Percentiles rank a stretch among this genome's conserved stretches.
Evolutionary conservation across 805 yeast species (phyloP).

Genomic region (Lachancea cidri): DNA sequence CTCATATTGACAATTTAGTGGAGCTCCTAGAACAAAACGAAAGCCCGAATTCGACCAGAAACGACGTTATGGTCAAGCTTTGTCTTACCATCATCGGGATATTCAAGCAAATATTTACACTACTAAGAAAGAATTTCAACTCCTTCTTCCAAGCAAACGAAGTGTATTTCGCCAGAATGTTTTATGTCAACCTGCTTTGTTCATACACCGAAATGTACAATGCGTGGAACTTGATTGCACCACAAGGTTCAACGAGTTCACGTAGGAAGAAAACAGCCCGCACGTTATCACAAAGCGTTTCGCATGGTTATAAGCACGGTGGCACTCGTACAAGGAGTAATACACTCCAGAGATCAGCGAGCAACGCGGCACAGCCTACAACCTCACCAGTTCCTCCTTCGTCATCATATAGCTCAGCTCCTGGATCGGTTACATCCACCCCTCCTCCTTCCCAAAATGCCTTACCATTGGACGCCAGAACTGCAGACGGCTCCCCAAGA

Average conservation of each 20-base stretch:
- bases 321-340: conserved; percentile 8
- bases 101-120: conserved; percentile 47
- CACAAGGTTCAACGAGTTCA: conserved; percentile 8
- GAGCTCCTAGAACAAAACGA: conserved; percentile 52
- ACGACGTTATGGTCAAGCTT: conserved; percentile 34
- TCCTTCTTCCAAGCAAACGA: conserved; percentile 53
- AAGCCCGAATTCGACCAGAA: conserved; percentile 20
- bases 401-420: background rate
- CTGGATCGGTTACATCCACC: conserved; percentile 7
- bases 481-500: conserved; percentile 16
- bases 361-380: conserved; percentile 1
- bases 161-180: conserved; percentile 58
- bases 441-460: conserved; percentile 11
- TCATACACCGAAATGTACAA: conserved; percentile 63
- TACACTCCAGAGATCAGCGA: conserved; percentile 6
- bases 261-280: conserved; percentile 9
- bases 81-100: conserved; percentile 38
- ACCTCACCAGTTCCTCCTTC: conserved; percentile 2
- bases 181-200: conserved; percentile 55
- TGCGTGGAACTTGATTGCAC: conserved; percentile 44
- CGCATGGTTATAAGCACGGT: conserved; percentile 6
- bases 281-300: conserved; percentile 7
- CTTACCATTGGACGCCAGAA: background rate
- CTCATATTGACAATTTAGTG: conserved; percentile 51
- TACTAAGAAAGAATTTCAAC: conserved; percentile 44